Conservation (phyloP, 2,329 filamentous ascomycete species). For the Paecilomyces sp. region DNA sequence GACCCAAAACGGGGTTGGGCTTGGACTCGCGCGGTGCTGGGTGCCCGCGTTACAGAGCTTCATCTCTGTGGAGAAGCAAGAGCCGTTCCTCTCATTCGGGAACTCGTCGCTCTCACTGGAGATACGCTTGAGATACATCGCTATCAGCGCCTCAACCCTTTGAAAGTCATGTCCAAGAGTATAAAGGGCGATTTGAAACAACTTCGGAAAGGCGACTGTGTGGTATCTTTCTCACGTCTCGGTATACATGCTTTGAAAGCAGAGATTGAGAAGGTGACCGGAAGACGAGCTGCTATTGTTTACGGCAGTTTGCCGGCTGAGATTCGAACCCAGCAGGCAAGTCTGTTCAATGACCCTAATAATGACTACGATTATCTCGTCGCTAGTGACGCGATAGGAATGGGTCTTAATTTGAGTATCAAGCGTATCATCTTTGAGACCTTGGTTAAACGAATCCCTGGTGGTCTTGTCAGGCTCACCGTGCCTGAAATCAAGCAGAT, state of each 20-base stretch:
- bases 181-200: slow-evolving; percentile 57
- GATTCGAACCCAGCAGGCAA: slow-evolving; percentile 83
- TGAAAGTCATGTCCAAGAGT: slow-evolving; percentile 59
- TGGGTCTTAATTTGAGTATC: slow-evolving; percentile 88
- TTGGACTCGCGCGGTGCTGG: slow-evolving; percentile 87
- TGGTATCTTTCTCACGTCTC: slow-evolving; percentile 80
- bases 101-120: slow-evolving; percentile 69
- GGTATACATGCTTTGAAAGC: slow-evolving; percentile 73
- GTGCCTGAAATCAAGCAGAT: slow-evolving; percentile 90
- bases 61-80: slow-evolving; percentile 91
- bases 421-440: slow-evolving; percentile 85
- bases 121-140: slow-evolving; percentile 75
- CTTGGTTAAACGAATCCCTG: slow-evolving; percentile 63
- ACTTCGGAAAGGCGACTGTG: slow-evolving; percentile 80
- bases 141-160: slow-evolving; percentile 75
- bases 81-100: slow-evolving; percentile 68
- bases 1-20: slow-evolving; percentile 77
- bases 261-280: slow-evolving; percentile 68
- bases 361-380: slow-evolving; percentile 95
- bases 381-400: slow-evolving; percentile 92
- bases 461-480: slow-evolving; percentile 49
- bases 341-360: slow-evolving; percentile 86
- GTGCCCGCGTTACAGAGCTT: slow-evolving; percentile 77
- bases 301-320: slow-evolving; percentile 91
- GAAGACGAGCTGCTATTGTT: slow-evolving; percentile 78